Evolutionary conservation across 1,139 yeast genomes (phyloP).

Genomic region (Protomyces arabidopsidicola): DNA sequence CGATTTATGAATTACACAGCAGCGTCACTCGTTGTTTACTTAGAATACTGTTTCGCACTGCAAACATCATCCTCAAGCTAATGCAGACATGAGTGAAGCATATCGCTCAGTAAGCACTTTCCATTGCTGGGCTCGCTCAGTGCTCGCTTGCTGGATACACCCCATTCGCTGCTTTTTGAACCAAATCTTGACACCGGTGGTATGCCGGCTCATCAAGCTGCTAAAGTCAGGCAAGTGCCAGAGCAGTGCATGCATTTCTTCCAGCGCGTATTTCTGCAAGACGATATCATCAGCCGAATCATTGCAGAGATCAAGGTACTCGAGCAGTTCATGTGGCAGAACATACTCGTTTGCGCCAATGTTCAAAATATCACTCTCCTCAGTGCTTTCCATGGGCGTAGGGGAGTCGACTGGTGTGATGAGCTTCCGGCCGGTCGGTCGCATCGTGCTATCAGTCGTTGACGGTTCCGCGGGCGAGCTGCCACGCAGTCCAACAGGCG

Average conservation of each 20-base stretch:
- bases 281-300: not conserved
- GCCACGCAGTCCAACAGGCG: too few species aligned
- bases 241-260: not conserved
- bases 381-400: too few species aligned
- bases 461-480: too few species aligned
- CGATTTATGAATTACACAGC: too few species aligned
- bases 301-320: not conserved
- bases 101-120: not conserved
- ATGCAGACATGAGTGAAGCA: not conserved
- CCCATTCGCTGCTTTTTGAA: not conserved
- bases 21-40: too few species aligned
- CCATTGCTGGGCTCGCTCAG: not conserved
- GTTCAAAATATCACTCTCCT: too few species aligned
- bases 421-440: not conserved
- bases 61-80: not conserved
- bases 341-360: not conserved
- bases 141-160: not conserved
- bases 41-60: too few species aligned
- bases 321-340: not conserved
- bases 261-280: not conserved
- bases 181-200: not conserved
- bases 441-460: too few species aligned
- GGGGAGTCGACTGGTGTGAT: not conserved
- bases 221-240: not conserved
- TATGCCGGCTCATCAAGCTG: not conserved